These are phyloP conservation scores for Ettlia oleoabundans DNA, from an alignment of 139 green algal species.

Conservation along the genomic window DNA sequence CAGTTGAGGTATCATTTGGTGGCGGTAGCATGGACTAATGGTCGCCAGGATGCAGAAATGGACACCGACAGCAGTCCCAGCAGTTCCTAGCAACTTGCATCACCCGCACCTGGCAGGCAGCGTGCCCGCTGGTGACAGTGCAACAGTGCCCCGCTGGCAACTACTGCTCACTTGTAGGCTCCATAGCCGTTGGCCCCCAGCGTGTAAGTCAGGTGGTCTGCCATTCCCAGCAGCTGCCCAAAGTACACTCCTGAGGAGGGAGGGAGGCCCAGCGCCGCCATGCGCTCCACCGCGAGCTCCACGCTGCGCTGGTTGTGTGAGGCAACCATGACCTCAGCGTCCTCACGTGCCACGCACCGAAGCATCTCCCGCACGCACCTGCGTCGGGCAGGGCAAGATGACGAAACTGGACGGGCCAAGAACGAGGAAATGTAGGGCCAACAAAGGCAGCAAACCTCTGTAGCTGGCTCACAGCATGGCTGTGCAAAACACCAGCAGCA, in stretches of 20 bases:
- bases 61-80: no score
- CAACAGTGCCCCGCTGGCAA: no score
- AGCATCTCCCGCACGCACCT: slow-evolving; percentile 54
- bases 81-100: no score
- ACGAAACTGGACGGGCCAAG: no score
- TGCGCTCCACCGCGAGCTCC: slow-evolving; percentile 66
- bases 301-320: slow-evolving; percentile 80
- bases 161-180: slow-evolving; percentile 41
- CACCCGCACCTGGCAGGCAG: no score
- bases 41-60: no score
- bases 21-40: no score
- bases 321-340: slow-evolving; percentile 75
- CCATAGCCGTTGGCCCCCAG: slow-evolving; percentile 66
- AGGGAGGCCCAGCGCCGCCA: slow-evolving; percentile 66
- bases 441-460: background rate
- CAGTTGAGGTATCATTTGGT: no score
- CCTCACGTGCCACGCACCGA: slow-evolving; percentile 35
- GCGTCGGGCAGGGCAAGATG: background rate
- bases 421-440: no score
- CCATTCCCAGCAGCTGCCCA: slow-evolving; percentile 93
- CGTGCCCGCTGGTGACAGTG: no score
- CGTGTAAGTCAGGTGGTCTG: slow-evolving; percentile 83
- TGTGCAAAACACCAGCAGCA: background rate
- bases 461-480: no score
- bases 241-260: slow-evolving; percentile 78